Evolutionary conservation across 1,284 basidiomycete species (phyloP), one percentile per base, ranked within the genome.

Genomic region (Rhodotorula sp.): DNA sequence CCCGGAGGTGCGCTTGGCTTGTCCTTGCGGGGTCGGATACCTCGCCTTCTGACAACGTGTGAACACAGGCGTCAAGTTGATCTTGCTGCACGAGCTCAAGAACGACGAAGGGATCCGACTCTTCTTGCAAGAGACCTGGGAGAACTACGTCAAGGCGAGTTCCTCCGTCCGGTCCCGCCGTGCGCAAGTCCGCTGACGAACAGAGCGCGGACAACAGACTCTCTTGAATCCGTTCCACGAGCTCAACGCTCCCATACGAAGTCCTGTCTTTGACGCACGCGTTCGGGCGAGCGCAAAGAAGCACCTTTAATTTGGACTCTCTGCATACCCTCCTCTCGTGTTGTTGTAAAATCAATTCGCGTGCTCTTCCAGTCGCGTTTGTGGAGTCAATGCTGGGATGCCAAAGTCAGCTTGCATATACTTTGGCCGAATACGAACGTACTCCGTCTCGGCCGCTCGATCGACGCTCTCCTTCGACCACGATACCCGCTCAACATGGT

Each of bases 81-180:
- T 97, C 66, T 82, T 97, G 70, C 82, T 97, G 69, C 95, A 96
- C 81, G 94, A 97, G 81, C 85, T 86, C 26, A 95, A 92, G 85
- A 96, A 95, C 82, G 95, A 97, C 82, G 95, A 97, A 64, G 93
- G 93, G 10, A 95, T 97, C 80, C 86, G 88, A 71, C 80, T 85
- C 64, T 97, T 97, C 84, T 91, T 97, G 78, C 87, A 87, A 78
- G 94, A 96, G 33, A 88, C 94, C 42, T 97, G 95, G 94, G 95
- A 97, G 84, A 79, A 90, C 76, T 96, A 95, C 82, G 87, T 95
- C 56, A 96, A 96, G 88, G 93, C 93, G 77, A 75, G 86, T 44
- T 24, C 17, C 10, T 33, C 4, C 15, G 2, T 6, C n/a, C 53
- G 18, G 30, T 29, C 42, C 6, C 22, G 14, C 33, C 29, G 10